These are phyloP conservation scores for Quercus tomentella DNA, from an alignment of 331 rosid genomes.

Conservation along the genomic window DNA sequence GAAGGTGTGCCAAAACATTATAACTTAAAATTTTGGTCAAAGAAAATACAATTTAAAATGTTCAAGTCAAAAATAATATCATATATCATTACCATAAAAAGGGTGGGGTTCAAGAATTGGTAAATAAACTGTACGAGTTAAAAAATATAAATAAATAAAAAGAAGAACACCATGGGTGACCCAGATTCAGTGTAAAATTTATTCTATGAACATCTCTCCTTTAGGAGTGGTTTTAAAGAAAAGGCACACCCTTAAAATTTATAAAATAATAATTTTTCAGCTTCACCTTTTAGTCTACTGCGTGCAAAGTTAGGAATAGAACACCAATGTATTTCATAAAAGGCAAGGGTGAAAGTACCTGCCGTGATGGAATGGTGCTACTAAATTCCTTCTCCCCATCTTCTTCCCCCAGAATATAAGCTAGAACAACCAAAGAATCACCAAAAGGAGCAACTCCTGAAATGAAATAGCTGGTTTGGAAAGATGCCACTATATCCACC, in stretches of 20 bases:
- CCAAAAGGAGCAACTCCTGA: constrained; percentile 98
- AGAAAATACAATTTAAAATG: background rate
- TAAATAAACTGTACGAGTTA: background rate
- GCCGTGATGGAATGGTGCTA: constrained; percentile 67
- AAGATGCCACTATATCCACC: constrained; percentile 97
- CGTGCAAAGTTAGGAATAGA: constrained; percentile 6
- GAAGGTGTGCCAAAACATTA: background rate
- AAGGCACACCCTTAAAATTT: background rate
- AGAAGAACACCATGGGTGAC: background rate
- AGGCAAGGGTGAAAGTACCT: constrained; percentile 44
- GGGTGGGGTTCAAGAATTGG: background rate
- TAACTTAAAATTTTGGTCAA: background rate
- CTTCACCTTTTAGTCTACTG: background rate
- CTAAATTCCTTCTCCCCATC: constrained; percentile 85
- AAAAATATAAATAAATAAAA: background rate
- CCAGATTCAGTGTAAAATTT: background rate
- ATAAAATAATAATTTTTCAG: background rate
- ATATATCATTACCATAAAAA: background rate
- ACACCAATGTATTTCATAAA: constrained; percentile 21
- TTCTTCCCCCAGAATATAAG: constrained; percentile 87
- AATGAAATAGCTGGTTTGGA: constrained; percentile 83
- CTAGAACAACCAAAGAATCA: constrained; percentile 88
- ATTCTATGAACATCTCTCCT: background rate
- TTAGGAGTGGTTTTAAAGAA: background rate
- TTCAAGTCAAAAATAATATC: background rate